Evolutionary conservation across 73 alveolate genomes (phyloP), one percentile per base, ranked within the genome.

Genomic region (Symbiodinium natans): DNA sequence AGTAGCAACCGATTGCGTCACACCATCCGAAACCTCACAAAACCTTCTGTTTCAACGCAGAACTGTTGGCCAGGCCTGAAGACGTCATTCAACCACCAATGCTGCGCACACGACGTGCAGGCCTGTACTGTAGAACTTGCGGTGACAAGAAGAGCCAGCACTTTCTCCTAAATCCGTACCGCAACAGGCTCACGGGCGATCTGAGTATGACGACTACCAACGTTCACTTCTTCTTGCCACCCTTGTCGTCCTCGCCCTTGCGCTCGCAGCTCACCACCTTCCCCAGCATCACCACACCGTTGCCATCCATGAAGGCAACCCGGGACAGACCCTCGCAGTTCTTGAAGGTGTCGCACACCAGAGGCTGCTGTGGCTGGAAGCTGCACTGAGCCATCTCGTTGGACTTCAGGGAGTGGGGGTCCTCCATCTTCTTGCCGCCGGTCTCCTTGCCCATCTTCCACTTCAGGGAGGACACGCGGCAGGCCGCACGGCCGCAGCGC

Each of bases 261-360:
- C 73, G 73, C 92, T 83, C 92, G 42, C 68, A 40, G 73, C 75
- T 41, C 42, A 42, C 73, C 83, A 86, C 82, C 93, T 86, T 86
- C 83, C 93, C 93, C 38, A 86, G 48, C 93, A 86, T 86, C 38
- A 86, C 93, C 71, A 33, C 77, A 33, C 89, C 89, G 89, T 90
- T 39, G 97, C 89, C 89, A 27, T 73, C 92, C 92, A 92, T 42
- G 92, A 92, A 92, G 83, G 92, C 98, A 15, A 92, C 83, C 27
- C 92, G 89, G 82, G 98, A 92, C 46, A 74, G 83, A 43, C 98
- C 98, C 92, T 92, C 92, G 63, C 92, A 75, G 68, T 92, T 92
- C 92, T 92, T 92, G 98, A 74, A 41, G 41, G 92, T 43, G 90
- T 92, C 98, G 92, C 82, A 41, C 34, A 73, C 92, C 88, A 40